phyloP scores from a whole-genome alignment of 495 filamentous ascomycete species.

The Penicillium cinerascens region DNA sequence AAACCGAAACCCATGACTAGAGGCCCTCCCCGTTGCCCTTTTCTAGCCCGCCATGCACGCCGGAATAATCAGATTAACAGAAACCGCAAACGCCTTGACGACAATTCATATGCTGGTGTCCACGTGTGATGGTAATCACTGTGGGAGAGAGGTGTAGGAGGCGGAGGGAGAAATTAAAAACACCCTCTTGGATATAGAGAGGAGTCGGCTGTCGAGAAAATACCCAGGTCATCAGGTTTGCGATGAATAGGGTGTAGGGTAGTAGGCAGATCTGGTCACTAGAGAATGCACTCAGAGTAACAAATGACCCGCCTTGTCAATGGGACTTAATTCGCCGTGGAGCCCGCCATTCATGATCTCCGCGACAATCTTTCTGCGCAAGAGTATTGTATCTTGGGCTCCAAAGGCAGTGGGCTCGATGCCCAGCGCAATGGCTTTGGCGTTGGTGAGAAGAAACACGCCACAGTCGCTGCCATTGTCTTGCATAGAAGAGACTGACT shows the following conservation, averaged over 20 bases:
- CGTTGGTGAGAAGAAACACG: conserved; percentile 72
- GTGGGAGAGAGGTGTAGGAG: neutral
- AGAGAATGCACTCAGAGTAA: conserved; percentile 18
- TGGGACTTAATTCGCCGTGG: conserved; percentile 39
- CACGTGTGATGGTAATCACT: neutral
- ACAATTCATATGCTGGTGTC: neutral
- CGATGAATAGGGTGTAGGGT: neutral
- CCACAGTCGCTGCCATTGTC: conserved; percentile 76
- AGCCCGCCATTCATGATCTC: conserved; percentile 68
- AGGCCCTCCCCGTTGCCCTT: neutral
- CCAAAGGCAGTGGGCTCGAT: conserved; percentile 59
- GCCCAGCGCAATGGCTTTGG: conserved; percentile 63
- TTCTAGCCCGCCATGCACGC: conserved; percentile 20
- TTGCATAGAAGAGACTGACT: conserved; percentile 52
- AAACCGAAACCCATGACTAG: conserved; percentile 1
- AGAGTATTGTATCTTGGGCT: conserved; percentile 51
- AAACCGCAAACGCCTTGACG: conserved; percentile 10
- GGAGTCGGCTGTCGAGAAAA: neutral
- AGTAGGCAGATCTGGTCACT: neutral
- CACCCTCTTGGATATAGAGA: neutral
- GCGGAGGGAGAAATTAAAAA: neutral
- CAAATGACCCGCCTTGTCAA: conserved; percentile 14
- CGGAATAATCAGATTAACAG: conserved; percentile 3
- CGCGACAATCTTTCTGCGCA: conserved; percentile 64
- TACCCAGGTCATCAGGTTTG: neutral